phyloP scores from a whole-genome alignment of 495 filamentous ascomycete genomes.

The Tuber melanosporum region DNA sequence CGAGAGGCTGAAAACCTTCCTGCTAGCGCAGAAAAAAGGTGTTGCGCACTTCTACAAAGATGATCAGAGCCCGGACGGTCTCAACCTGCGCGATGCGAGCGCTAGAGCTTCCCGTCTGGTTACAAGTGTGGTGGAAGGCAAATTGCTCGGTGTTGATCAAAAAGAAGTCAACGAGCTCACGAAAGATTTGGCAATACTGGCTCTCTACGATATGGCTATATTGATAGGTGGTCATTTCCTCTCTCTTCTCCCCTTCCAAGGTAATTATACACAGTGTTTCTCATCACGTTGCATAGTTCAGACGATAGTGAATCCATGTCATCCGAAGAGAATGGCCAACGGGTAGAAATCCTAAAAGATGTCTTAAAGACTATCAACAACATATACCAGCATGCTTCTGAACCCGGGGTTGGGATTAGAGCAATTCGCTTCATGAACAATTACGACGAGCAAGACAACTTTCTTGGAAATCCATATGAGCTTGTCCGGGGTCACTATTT shows the following conservation, averaged over 20 bases:
- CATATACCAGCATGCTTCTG: conserved; percentile 59
- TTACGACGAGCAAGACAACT: background rate
- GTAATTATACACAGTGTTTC: background rate
- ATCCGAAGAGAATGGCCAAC: conserved; percentile 56
- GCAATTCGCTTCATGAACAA: conserved; percentile 63
- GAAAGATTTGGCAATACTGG: conserved; percentile 15
- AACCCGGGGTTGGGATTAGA: conserved; percentile 53
- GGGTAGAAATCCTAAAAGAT: conserved; percentile 58
- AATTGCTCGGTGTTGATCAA: background rate
- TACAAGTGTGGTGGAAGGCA: background rate
- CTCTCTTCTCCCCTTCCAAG: background rate
- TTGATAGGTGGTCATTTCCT: conserved; percentile 45
- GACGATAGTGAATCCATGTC: conserved; percentile 69
- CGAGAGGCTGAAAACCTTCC: background rate
- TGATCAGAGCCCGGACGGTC: background rate
- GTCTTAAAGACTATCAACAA: conserved; percentile 58
- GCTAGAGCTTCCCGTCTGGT: background rate
- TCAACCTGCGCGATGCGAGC: background rate
- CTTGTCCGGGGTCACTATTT: conserved; percentile 55
- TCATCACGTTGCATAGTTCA: conserved; percentile 15
- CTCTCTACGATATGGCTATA: conserved; percentile 30
- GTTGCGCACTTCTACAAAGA: background rate
- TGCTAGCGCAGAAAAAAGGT: background rate
- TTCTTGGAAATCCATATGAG: conserved; percentile 38
- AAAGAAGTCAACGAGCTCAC: conserved; percentile 10